Percentiles rank a stretch among this genome's conserved stretches.
Conservation (phyloP, 2,329 filamentous ascomycete species). For the Ascosphaera apis region DNA sequence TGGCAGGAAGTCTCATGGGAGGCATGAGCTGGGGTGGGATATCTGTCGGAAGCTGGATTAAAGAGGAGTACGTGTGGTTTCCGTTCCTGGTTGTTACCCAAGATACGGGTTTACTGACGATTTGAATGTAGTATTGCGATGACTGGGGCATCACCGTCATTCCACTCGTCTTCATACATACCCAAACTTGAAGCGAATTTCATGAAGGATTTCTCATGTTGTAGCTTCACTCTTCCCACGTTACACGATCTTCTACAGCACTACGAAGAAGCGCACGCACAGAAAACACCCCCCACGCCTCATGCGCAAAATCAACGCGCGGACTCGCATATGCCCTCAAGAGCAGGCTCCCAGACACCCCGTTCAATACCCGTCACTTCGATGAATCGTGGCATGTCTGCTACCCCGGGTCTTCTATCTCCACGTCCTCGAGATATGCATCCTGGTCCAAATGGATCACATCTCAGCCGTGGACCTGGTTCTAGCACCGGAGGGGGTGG, state of each 20-base stretch:
- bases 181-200: slow-evolving; percentile 94
- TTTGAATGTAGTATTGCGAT: slow-evolving; percentile 53
- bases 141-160: slow-evolving; percentile 89
- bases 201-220: slow-evolving; percentile 93
- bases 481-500: too few species aligned
- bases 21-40: slow-evolving; percentile 96
- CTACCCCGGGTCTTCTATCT: too few species aligned
- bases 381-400: too few species aligned
- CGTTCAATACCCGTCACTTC: too few species aligned
- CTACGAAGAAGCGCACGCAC: slow-evolving; percentile 85
- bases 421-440: too few species aligned
- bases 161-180: slow-evolving; percentile 87
- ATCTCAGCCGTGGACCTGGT: too few species aligned
- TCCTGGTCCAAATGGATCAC: too few species aligned
- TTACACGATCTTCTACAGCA: slow-evolving; percentile 90
- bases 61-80: slow-evolving; percentile 64
- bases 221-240: slow-evolving; percentile 67
- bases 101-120: slow-evolving; percentile 8
- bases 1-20: slow-evolving; percentile 38
- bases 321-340: too few species aligned
- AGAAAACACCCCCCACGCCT: slow-evolving; percentile 30
- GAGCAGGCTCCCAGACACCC: too few species aligned
- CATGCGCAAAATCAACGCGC: too few species aligned
- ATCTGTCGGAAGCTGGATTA: slow-evolving; percentile 88
- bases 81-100: background rate